Evolutionary conservation across 2,329 filamentous ascomycete genomes (phyloP).

Genomic region (Trichoderma simmonsii): DNA sequence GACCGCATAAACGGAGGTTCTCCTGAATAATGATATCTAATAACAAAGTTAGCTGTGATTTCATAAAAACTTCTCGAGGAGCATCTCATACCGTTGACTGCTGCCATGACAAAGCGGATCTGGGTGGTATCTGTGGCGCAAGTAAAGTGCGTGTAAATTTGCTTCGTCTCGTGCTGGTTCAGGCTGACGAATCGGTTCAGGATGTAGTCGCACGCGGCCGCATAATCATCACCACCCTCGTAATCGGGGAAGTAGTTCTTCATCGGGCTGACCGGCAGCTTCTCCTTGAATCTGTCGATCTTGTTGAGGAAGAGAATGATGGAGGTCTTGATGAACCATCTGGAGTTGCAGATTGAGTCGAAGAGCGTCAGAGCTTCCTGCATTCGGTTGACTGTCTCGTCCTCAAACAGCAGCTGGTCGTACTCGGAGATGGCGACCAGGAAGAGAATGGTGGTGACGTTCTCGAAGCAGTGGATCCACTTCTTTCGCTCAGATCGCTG

Average conservation of each 20-base stretch:
- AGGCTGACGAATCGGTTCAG: slow-evolving; percentile 96
- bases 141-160: slow-evolving; percentile 99
- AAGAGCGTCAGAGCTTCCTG: slow-evolving; percentile 84
- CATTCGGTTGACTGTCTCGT: slow-evolving; percentile 95
- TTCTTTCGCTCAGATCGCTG: slow-evolving; percentile 97
- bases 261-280: slow-evolving; percentile 77
- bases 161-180: slow-evolving; percentile 99
- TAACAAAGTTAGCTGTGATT: slow-evolving; percentile 39
- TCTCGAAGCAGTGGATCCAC: slow-evolving; percentile 99
- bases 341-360: slow-evolving; percentile 82
- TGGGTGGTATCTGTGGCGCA: slow-evolving; percentile 98
- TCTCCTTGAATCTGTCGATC: slow-evolving; percentile 86
- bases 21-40: slow-evolving; percentile 99
- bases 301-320: slow-evolving; percentile 90
- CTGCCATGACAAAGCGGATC: slow-evolving; percentile 99
- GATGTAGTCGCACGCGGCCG: slow-evolving; percentile 96
- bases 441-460: slow-evolving; percentile 95
- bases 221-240: slow-evolving; percentile 94
- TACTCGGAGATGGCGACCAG: slow-evolving; percentile 96
- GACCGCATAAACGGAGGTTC: slow-evolving; percentile 92
- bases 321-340: slow-evolving; percentile 87
- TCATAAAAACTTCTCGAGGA: no score
- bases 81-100: slow-evolving; percentile 81
- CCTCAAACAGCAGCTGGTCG: slow-evolving; percentile 92
- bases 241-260: slow-evolving; percentile 88